phyloP scores from a whole-genome alignment of 257 asterid genomes.

The Leonotis leonurus region DNA sequence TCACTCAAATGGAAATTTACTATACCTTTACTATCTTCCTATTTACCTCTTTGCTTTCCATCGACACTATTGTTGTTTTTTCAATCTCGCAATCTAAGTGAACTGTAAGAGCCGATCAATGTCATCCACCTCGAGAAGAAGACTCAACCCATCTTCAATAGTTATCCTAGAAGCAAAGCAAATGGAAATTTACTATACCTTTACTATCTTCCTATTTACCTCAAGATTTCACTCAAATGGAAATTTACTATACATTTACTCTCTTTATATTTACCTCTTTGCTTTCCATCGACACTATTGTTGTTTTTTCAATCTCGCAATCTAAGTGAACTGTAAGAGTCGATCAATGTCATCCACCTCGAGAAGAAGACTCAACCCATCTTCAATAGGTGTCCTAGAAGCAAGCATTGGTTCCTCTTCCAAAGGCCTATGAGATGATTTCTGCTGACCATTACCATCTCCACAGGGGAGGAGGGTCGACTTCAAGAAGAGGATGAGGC shows the following conservation, averaged over 20 bases:
- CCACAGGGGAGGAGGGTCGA: slow-evolving; percentile 77
- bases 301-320: too few species aligned
- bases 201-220: too few species aligned
- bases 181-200: too few species aligned
- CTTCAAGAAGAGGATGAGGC: slow-evolving; percentile 68
- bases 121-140: slow-evolving; percentile 83
- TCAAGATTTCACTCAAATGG: too few species aligned
- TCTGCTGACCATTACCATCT: slow-evolving; percentile 46
- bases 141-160: slow-evolving; percentile 66
- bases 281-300: too few species aligned
- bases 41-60: too few species aligned
- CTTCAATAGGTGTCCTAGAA: slow-evolving; percentile 73
- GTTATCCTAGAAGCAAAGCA: slow-evolving; percentile 85
- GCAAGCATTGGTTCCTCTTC: slow-evolving; percentile 88
- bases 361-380: slow-evolving; percentile 70
- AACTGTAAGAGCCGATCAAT: slow-evolving; percentile 62
- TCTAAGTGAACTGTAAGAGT: slow-evolving; percentile 53
- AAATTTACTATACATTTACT: too few species aligned
- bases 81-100: too few species aligned
- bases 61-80: too few species aligned
- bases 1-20: too few species aligned
- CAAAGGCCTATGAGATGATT: slow-evolving; percentile 54
- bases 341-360: slow-evolving; percentile 83
- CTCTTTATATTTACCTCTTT: too few species aligned
- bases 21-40: too few species aligned